phyloP scores from a whole-genome alignment of 164 flowering plant species.

The Annona cherimola region DNA sequence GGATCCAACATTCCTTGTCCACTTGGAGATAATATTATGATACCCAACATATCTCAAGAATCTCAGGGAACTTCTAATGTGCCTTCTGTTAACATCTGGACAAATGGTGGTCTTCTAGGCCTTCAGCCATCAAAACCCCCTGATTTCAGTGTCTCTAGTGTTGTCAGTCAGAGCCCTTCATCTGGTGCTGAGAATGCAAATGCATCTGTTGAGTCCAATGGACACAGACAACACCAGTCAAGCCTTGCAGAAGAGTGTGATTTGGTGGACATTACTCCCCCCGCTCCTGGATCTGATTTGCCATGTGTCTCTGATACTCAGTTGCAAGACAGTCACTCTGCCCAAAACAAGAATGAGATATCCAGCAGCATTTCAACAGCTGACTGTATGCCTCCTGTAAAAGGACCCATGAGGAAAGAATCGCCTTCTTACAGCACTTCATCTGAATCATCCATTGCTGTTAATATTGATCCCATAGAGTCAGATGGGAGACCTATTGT shows the following conservation, averaged over 20 bases:
- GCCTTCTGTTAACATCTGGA: slow-evolving; percentile 57
- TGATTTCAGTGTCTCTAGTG: slow-evolving; percentile 31
- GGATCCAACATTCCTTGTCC: slow-evolving; percentile 17
- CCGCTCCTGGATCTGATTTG: slow-evolving; percentile 11
- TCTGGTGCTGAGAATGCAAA: slow-evolving; percentile 18
- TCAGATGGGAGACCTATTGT: slow-evolving; percentile 8
- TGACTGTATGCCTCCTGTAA: slow-evolving; percentile 28
- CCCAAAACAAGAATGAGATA: slow-evolving; percentile 21
- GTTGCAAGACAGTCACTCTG: slow-evolving; percentile 13
- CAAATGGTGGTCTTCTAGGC: slow-evolving; percentile 86
- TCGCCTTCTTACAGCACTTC: slow-evolving; percentile 24
- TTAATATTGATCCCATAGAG: slow-evolving; percentile 21
- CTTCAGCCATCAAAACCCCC: slow-evolving; percentile 94
- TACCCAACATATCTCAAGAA: slow-evolving; percentile 21
- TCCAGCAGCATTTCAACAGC: slow-evolving; percentile 35
- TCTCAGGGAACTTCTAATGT: slow-evolving; percentile 26
- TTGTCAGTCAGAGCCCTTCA: slow-evolving; percentile 15
- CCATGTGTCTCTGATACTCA: slow-evolving; percentile 17
- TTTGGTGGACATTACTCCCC: neutral
- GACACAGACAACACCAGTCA: slow-evolving; percentile 10
- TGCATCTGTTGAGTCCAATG: slow-evolving; percentile 6
- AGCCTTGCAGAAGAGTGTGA: slow-evolving; percentile 5
- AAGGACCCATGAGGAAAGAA: slow-evolving; percentile 39
- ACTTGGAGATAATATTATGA: slow-evolving; percentile 14
- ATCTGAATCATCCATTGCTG: slow-evolving; percentile 19